A percentile compares a stretch with the other conserved stretches of the same genome.
These are phyloP conservation scores for Clavariopsis aquatica DNA, from an alignment of 495 filamentous ascomycete species.

Conservation along the genomic window DNA sequence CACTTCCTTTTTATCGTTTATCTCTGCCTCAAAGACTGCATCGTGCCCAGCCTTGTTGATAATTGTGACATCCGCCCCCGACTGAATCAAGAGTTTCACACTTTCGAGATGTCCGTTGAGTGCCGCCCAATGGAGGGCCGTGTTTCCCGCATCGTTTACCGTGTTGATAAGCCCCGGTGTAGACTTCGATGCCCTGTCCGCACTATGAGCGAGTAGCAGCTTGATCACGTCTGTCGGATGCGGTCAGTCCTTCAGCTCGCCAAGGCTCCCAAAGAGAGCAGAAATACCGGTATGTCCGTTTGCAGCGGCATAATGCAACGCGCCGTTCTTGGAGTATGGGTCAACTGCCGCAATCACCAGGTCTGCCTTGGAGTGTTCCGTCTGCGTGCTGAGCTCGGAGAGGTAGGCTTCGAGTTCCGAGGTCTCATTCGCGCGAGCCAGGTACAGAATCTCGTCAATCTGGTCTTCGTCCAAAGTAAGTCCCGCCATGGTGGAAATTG, in stretches of 20 bases:
- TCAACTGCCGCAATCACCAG: slow-evolving; percentile 69
- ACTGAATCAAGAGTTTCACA: slow-evolving; percentile 72
- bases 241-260: slow-evolving; percentile 13
- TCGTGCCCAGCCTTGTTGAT: slow-evolving; percentile 82
- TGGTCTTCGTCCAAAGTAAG: slow-evolving; percentile 60
- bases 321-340: slow-evolving; percentile 65
- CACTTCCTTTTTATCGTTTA: slow-evolving; percentile 66
- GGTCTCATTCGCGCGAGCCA: slow-evolving; percentile 72
- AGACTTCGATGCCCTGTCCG: slow-evolving; percentile 31
- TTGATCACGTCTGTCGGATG: slow-evolving; percentile 26
- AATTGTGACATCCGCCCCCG: slow-evolving; percentile 71
- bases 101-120: slow-evolving; percentile 80
- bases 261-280: neutral
- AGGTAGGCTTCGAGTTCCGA: slow-evolving; percentile 65
- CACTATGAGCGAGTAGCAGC: slow-evolving; percentile 41
- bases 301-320: slow-evolving; percentile 84
- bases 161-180: slow-evolving; percentile 57
- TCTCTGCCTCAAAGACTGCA: slow-evolving; percentile 80
- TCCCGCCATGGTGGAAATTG: slow-evolving; percentile 45
- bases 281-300: slow-evolving; percentile 77
- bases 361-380: slow-evolving; percentile 53
- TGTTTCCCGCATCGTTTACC: slow-evolving; percentile 80
- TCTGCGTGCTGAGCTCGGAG: slow-evolving; percentile 56
- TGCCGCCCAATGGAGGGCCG: slow-evolving; percentile 87
- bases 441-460: slow-evolving; percentile 86